phyloP scores from a whole-genome alignment of 176 grass and related monocot genomes.

The Oryza punctata region DNA sequence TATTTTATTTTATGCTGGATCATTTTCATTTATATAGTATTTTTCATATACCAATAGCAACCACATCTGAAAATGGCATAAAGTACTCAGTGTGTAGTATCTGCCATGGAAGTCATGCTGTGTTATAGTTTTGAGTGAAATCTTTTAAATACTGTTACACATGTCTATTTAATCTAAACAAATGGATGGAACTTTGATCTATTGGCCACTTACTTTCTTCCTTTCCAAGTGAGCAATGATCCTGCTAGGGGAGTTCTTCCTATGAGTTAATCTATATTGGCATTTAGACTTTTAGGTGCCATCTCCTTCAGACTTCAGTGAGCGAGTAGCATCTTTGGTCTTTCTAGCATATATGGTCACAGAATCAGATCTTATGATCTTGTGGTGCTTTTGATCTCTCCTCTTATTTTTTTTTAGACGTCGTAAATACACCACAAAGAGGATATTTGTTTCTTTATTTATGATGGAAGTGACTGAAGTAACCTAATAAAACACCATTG shows the following conservation, averaged over 20 bases:
- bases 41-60: background rate
- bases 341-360: background rate
- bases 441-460: background rate
- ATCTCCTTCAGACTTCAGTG: background rate
- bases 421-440: background rate
- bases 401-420: background rate
- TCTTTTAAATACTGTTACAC: background rate
- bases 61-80: background rate
- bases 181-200: background rate
- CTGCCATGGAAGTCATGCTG: background rate
- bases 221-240: background rate
- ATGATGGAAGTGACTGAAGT: background rate
- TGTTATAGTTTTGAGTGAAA: background rate
- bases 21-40: no score
- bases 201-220: background rate
- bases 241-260: conserved; percentile 6
- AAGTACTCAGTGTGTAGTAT: background rate
- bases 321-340: background rate
- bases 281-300: background rate
- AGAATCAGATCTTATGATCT: background rate
- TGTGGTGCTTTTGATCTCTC: conserved; percentile 3
- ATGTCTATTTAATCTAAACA: background rate
- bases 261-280: background rate
- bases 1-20: no score
- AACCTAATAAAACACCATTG: background rate